Evolutionary conservation across 2,329 filamentous ascomycete genomes (phyloP), one percentile per base, ranked within the genome.

Genomic region (Penicillium sumatraense): DNA sequence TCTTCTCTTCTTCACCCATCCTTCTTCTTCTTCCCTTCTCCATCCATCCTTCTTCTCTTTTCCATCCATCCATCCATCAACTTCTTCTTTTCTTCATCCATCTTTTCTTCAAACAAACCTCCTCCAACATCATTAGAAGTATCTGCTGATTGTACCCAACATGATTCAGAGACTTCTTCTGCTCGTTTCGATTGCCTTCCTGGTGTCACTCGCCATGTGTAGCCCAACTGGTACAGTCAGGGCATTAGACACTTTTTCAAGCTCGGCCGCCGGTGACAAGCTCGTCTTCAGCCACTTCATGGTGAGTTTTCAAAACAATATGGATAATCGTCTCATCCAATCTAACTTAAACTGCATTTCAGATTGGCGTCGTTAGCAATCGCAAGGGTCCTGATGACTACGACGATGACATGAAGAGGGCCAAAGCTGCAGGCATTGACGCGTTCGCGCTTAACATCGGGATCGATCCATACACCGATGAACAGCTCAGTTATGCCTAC

Each of bases 401-500:
- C 54, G 79, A 82, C 38, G 70, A 74, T 40, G 79, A 81, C 53
- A 80, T 81, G 75, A 65, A 71, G 49, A 73, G 71, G 3, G 80
- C 78, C 31, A 79, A 78, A 60, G 67, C 68, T 33, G 51, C 70
- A 38, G 68, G 75, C 51, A 79, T 82, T 33, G 80, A 82, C 33
- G 78, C 78, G 4, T 82, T 82, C 63, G 80, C 80, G 1, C 70
- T 82, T 35, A 82, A 82, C 48, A 81, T 83, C 44, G 80, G 79
- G 24, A 67, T 68, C 6, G 80, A 83, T 51, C 46, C 66, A 13
- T 74, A 70, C 58, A 70, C 67, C 23, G 77, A 81, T 48, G 61
- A 72, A n/a, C 80, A 83, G 63, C 75, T 83, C 3, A 68, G 62
- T 1, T 76, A 72, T 27, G 81, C 81, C 1, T 83, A 82, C 56